Percentiles rank a stretch among this genome's conserved stretches.
These are phyloP conservation scores for Paracoccidioides lutzii DNA, from an alignment of 2,329 filamentous ascomycete species.

Conservation along the genomic window DNA sequence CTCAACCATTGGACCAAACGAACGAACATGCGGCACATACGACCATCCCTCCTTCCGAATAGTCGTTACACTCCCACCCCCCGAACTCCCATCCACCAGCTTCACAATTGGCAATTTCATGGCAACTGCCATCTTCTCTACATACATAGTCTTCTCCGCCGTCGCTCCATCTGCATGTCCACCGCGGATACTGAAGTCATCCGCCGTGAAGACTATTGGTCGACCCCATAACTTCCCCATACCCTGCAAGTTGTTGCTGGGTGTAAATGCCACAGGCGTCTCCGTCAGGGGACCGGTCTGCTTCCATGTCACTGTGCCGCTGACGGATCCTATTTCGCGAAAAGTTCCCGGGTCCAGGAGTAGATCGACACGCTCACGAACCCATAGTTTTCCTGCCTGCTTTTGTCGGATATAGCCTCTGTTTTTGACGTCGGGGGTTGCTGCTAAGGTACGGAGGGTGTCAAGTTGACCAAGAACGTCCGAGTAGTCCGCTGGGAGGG, in stretches of 20 bases:
- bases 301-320: conserved; percentile 47
- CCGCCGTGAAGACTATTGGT: conserved; percentile 47
- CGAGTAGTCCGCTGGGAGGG: conserved; percentile 47
- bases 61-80: conserved; percentile 49
- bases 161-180: conserved; percentile 52
- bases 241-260: conserved; percentile 52
- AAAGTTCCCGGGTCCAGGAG: conserved; percentile 47
- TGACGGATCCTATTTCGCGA: conserved; percentile 47
- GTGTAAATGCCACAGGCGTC: conserved; percentile 39
- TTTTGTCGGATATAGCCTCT: conserved; percentile 51
- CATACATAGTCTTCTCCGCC: conserved; percentile 46
- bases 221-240: conserved; percentile 42
- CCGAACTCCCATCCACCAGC: conserved; percentile 50
- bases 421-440: conserved; percentile 41
- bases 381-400: conserved; percentile 52
- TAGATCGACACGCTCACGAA: conserved; percentile 46
- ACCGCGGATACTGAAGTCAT: conserved; percentile 51
- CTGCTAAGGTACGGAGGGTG: conserved; percentile 39
- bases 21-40: conserved; percentile 46
- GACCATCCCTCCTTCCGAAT: conserved; percentile 44
- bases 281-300: conserved; percentile 25
- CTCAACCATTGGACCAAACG: conserved; percentile 41
- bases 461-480: conserved; percentile 48
- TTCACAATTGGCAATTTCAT: conserved; percentile 49
- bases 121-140: conserved; percentile 48